A percentile compares a stretch with the other conserved stretches of the same genome.
Evolutionary conservation across 1,284 basidiomycete genomes (phyloP).

Genomic region (Xerocomus alliaceus): DNA sequence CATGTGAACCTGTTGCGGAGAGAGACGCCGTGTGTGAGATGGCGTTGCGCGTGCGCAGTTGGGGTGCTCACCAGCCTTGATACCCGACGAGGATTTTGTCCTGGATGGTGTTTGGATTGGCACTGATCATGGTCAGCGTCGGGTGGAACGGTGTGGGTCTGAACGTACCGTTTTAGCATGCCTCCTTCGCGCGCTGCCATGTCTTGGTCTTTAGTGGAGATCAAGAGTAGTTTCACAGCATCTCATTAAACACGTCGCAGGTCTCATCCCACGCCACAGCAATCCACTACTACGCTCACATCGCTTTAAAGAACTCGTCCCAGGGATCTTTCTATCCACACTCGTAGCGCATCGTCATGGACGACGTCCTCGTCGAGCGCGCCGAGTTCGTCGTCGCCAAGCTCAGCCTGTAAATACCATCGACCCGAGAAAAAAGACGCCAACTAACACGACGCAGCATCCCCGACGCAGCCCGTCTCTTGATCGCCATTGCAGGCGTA

Average conservation of each 20-base stretch:
- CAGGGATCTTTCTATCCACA: too few species aligned
- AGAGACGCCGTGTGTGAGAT: neutral
- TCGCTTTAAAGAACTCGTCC: too few species aligned
- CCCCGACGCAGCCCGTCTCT: slow-evolving; percentile 51
- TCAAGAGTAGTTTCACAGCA: too few species aligned
- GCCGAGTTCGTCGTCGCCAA: slow-evolving; percentile 39
- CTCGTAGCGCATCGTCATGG: too few species aligned
- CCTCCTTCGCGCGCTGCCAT: neutral
- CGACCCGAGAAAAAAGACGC: too few species aligned
- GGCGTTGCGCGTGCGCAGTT: neutral
- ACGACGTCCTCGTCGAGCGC: slow-evolving; percentile 42
- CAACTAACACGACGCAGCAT: slow-evolving; percentile 5
- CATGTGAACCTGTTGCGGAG: slow-evolving; percentile 68
- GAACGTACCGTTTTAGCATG: slow-evolving; percentile 19
- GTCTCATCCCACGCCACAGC: neutral
- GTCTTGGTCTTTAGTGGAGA: too few species aligned
- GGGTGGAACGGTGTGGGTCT: neutral
- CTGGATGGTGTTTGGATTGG: slow-evolving; percentile 63
- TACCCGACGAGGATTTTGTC: slow-evolving; percentile 84
- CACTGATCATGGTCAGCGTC: slow-evolving; percentile 30
- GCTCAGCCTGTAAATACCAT: slow-evolving; percentile 28
- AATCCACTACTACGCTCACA: too few species aligned
- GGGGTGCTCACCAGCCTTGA: slow-evolving; percentile 72
- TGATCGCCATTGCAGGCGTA: slow-evolving; percentile 80
- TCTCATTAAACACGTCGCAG: too few species aligned